Evolutionary conservation across 2,329 filamentous ascomycete species (phyloP).

Genomic region (Calonectria hawksworthii): DNA sequence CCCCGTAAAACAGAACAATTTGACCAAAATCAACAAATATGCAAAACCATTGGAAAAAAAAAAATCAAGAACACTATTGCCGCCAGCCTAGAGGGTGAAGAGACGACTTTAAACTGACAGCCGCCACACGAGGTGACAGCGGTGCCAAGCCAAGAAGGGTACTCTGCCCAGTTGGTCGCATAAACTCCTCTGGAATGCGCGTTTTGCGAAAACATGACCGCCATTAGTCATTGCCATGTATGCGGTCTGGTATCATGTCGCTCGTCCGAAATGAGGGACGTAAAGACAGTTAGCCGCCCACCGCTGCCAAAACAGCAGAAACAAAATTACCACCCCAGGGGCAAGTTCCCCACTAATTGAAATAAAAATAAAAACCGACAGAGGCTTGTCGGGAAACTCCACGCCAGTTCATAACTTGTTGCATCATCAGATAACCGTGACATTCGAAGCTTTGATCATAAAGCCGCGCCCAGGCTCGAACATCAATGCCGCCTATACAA

Average conservation of each 20-base stretch:
- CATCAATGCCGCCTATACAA: neutral
- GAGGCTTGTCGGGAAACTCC: neutral
- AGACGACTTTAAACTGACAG: neutral
- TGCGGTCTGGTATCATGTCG: constrained; percentile 20
- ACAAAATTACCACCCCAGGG: constrained; percentile 10
- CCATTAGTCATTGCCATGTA: constrained; percentile 12
- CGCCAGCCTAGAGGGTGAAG: neutral
- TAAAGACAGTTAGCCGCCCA: constrained; percentile 23
- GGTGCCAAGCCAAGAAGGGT: neutral
- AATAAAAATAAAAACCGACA: constrained; percentile 5
- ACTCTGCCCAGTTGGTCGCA: neutral
- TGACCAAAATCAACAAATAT: neutral
- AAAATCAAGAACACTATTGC: neutral
- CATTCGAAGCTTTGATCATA: neutral
- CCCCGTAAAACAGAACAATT: neutral
- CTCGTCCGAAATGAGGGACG: constrained; percentile 13
- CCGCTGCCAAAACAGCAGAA: constrained; percentile 2
- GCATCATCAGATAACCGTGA: neutral
- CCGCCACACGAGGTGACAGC: neutral
- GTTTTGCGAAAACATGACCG: constrained; percentile 10
- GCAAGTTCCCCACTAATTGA: constrained; percentile 1
- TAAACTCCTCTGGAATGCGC: constrained; percentile 15
- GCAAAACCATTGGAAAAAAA: neutral
- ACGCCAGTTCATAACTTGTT: constrained; percentile 1
- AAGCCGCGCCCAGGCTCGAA: neutral